Conservation (phyloP, 257 asterid genomes). For the Solanum etuberosum region DNA sequence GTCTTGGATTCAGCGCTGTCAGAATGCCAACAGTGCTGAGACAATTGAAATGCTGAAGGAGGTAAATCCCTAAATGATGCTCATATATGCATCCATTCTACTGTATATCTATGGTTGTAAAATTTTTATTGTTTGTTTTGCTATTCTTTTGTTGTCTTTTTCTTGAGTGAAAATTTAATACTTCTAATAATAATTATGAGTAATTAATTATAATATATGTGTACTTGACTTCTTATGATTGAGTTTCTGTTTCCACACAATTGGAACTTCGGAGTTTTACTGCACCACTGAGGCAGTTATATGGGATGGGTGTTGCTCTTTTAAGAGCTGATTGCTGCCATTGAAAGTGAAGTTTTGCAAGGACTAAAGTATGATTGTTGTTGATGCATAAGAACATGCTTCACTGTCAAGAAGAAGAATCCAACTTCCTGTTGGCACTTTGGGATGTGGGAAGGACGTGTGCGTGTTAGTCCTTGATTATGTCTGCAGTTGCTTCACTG, state of each 20-base stretch:
- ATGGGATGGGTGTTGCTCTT: neutral
- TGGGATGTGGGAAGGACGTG: neutral
- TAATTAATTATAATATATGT: neutral
- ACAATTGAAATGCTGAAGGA: slow-evolving; percentile 71
- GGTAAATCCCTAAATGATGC: slow-evolving; percentile 29
- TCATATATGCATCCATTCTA: neutral
- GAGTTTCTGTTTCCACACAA: neutral
- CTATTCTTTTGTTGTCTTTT: neutral
- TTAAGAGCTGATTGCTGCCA: neutral
- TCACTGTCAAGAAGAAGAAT: neutral
- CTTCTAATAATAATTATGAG: neutral
- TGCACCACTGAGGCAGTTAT: neutral
- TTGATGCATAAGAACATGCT: neutral
- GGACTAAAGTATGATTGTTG: neutral
- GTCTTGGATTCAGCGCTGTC: slow-evolving; percentile 72
- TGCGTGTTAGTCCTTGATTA: neutral
- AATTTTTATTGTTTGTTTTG: neutral
- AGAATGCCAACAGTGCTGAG: slow-evolving; percentile 72
- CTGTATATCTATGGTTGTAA: neutral
- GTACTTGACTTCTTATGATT: neutral
- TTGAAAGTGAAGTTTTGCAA: neutral
- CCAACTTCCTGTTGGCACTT: neutral
- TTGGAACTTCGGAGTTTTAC: neutral
- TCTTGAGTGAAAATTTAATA: neutral
- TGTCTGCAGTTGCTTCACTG: neutral